Conservation (phyloP, 768 basidiomycete species). For the Lactarius trivialis region DNA sequence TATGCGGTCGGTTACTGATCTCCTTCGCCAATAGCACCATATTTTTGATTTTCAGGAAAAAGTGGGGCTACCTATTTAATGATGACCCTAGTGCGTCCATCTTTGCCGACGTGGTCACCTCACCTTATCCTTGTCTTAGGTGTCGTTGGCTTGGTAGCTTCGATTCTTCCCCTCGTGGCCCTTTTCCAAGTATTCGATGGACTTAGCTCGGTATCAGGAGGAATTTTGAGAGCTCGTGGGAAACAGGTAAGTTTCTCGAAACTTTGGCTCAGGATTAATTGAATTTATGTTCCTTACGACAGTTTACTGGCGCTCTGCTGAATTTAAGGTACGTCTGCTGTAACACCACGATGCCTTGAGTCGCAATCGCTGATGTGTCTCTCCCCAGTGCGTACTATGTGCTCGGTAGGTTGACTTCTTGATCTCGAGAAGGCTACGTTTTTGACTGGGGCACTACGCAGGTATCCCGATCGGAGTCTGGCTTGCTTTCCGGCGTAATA, state of each 20-base stretch:
- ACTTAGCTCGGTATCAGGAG: conserved; percentile 55
- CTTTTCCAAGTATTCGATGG: conserved; percentile 87
- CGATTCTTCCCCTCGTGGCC: conserved; percentile 55
- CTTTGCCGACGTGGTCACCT: neutral
- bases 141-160: conserved; percentile 45
- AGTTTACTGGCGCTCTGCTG: conserved; percentile 70
- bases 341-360: conserved; percentile 10
- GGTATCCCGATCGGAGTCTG: conserved; percentile 80
- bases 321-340: conserved; percentile 54
- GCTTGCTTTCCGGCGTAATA: conserved; percentile 55
- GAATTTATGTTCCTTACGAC: neutral
- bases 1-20: neutral
- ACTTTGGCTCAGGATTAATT: neutral
- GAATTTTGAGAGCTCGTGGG: conserved; percentile 78
- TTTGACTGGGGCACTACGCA: conserved; percentile 15
- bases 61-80: conserved; percentile 58
- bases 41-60: conserved; percentile 39
- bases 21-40: conserved; percentile 29
- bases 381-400: conserved; percentile 65
- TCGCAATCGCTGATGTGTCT: conserved; percentile 8
- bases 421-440: neutral
- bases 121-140: conserved; percentile 16
- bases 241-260: conserved; percentile 45
- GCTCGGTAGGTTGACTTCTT: conserved; percentile 39
- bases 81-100: conserved; percentile 37